Conservation (phyloP, 306 rosid genomes). For the Arachis hypogaea region DNA sequence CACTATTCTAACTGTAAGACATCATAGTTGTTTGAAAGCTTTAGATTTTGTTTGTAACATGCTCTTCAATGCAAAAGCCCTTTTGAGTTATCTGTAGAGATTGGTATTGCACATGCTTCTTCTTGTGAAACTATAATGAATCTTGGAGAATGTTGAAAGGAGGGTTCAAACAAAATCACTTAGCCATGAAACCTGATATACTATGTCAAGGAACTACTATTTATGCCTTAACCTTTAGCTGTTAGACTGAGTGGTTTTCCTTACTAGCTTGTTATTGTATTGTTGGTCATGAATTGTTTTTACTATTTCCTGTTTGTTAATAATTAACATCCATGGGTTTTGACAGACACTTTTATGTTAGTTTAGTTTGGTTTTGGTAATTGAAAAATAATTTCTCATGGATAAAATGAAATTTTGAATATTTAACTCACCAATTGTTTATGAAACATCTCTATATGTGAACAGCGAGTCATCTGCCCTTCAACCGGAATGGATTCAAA, state of each 20-base stretch:
- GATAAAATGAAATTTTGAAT: constrained; percentile 18
- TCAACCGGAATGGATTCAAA: constrained; percentile 93
- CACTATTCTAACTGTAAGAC: constrained; percentile 14
- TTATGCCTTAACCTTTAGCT: constrained; percentile 16
- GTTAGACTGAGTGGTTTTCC: constrained; percentile 33
- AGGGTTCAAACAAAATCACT: constrained; percentile 12
- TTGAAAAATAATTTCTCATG: neutral
- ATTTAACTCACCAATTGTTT: constrained; percentile 27
- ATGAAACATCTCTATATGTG: constrained; percentile 36
- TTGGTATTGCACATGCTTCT: neutral
- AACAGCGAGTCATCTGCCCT: constrained; percentile 97
- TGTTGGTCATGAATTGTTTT: neutral
- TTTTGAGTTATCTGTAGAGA: constrained; percentile 22
- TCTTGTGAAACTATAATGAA: constrained; percentile 22
- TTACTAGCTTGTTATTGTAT: constrained; percentile 19
- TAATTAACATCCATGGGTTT: neutral
- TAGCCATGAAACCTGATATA: constrained; percentile 9
- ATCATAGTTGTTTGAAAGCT: constrained; percentile 31
- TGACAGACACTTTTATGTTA: constrained; percentile 18
- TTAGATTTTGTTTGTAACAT: constrained; percentile 9
- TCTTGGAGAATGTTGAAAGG: constrained; percentile 13
- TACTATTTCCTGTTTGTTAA: constrained; percentile 15
- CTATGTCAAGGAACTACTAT: constrained; percentile 27
- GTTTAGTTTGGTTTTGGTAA: constrained; percentile 14
- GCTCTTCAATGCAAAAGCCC: constrained; percentile 18